A percentile compares a stretch with the other conserved stretches of the same genome.
These are phyloP conservation scores for Catunica adiposa DNA, from an alignment of 2,329 filamentous ascomycete genomes.

Conservation along the genomic window DNA sequence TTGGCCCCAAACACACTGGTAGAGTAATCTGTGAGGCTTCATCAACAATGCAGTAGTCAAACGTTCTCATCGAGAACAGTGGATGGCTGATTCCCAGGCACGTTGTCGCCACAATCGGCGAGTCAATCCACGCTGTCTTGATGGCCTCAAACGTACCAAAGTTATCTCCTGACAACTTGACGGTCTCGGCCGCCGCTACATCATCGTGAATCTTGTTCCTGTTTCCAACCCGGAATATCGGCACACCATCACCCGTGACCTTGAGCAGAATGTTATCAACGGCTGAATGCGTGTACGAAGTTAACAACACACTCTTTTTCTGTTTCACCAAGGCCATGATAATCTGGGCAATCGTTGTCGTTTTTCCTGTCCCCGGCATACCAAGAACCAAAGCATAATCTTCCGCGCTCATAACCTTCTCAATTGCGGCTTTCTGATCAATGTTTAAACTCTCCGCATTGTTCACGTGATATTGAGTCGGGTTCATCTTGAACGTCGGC, in stretches of 20 bases:
- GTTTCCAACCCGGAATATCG: slow-evolving; percentile 71
- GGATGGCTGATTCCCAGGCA: slow-evolving; percentile 83
- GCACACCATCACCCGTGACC: slow-evolving; percentile 60
- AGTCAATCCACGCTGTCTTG: slow-evolving; percentile 65
- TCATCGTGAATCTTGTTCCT: slow-evolving; percentile 75
- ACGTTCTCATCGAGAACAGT: slow-evolving; percentile 73
- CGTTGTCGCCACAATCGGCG: slow-evolving; percentile 82
- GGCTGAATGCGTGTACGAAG: slow-evolving; percentile 92
- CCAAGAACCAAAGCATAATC: slow-evolving; percentile 96
- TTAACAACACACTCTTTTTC: slow-evolving; percentile 81
- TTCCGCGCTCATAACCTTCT: slow-evolving; percentile 87
- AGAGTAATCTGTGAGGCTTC: slow-evolving; percentile 96
- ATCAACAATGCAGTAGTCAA: slow-evolving; percentile 97
- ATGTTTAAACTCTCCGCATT: slow-evolving; percentile 55
- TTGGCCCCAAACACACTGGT: slow-evolving; percentile 83
- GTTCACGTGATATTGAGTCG: slow-evolving; percentile 47
- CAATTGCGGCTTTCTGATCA: slow-evolving; percentile 72
- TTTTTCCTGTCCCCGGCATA: slow-evolving; percentile 97
- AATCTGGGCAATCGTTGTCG: slow-evolving; percentile 94
- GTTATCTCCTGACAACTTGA: slow-evolving; percentile 55
- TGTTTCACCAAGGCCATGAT: slow-evolving; percentile 78
- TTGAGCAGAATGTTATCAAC: slow-evolving; percentile 97
- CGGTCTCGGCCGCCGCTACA: slow-evolving; percentile 41
- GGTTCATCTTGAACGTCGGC: slow-evolving; percentile 53
- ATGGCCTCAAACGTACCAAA: slow-evolving; percentile 71